Evolutionary conservation across 495 filamentous ascomycete species (phyloP), one percentile per base, ranked within the genome.

Genomic region (Baudoinia panamericana): DNA sequence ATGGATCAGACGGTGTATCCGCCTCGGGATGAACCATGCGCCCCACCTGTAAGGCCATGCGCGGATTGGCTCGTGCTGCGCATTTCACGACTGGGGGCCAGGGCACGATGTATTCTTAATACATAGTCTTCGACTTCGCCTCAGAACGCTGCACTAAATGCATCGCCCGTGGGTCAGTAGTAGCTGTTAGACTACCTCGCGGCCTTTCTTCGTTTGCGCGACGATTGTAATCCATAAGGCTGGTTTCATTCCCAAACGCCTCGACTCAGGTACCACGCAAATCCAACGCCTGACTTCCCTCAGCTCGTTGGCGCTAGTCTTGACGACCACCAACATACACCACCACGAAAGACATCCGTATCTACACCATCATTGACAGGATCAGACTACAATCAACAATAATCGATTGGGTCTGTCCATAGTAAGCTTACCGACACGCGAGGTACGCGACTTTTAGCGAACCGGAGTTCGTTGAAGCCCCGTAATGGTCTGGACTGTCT

Each of bases 21-120:
- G n/a, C n/a, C n/a, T n/a, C n/a, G n/a, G n/a, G n/a, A n/a, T n/a
- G n/a, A n/a, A n/a, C n/a, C n/a, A n/a, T n/a, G n/a, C n/a, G n/a
- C n/a, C n/a, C n/a, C n/a, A n/a, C n/a, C n/a, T n/a, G n/a, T n/a
- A n/a, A n/a, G n/a, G n/a, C n/a, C n/a, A n/a, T n/a, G n/a, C n/a
- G n/a, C n/a, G n/a, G n/a, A n/a, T n/a, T 32, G 39, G 39, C 39
- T 42, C 39, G 39, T 36, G 39, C 39, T 22, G 39, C 30, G 39
- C 39, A 36, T 19, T 23, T 20, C 28, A 22, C 39, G 34, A 32
- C 31, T 32, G 4, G 27, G 39, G 39, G 28, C 29, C 39, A 16
- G 34, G 24, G 18, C 39, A 19, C 13, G 22, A 37, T 37, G 22
- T 32, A 42, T 42, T 32, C 39, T 42, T 42, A n/a, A 42, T 42